These are phyloP conservation scores for Glycine soja DNA, from an alignment of 306 rosid genomes.

Conservation along the genomic window DNA sequence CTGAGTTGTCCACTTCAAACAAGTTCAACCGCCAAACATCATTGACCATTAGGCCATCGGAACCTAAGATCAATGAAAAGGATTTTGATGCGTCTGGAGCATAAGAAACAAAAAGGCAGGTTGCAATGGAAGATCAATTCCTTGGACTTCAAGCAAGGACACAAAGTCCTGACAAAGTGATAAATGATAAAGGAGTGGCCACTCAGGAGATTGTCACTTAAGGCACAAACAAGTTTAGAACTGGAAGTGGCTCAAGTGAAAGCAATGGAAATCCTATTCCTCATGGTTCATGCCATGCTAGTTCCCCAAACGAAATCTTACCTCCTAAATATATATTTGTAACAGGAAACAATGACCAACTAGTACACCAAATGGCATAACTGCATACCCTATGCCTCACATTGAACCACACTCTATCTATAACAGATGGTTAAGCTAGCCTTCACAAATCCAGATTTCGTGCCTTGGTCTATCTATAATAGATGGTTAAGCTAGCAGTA, in stretches of 20 bases:
- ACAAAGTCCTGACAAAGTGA: conserved; percentile 47
- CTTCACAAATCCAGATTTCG: no score
- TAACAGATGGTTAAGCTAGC: no score
- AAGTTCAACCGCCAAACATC: conserved; percentile 53
- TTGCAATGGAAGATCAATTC: conserved; percentile 50
- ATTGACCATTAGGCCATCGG: conserved; percentile 49
- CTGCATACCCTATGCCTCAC: conserved; percentile 45
- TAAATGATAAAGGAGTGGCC: conserved; percentile 47
- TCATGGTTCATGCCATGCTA: conserved; percentile 72
- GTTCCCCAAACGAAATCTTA: conserved; percentile 60
- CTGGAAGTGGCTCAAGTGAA: conserved; percentile 67
- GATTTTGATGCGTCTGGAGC: conserved; percentile 51
- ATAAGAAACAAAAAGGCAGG: conserved; percentile 46
- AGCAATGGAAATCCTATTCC: conserved; percentile 64
- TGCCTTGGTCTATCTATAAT: no score
- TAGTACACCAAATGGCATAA: conserved; percentile 36
- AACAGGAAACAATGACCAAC: conserved; percentile 47
- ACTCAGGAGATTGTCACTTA: conserved; percentile 42
- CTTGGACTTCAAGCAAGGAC: conserved; percentile 36
- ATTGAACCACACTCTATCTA: conserved; percentile 46
- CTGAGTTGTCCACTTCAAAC: conserved; percentile 56
- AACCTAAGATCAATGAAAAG: conserved; percentile 52
- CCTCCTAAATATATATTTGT: conserved; percentile 46
- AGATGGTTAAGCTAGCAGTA: no score
- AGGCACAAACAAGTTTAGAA: conserved; percentile 48